These are phyloP conservation scores for Entomortierella beljakovae DNA, from an alignment of 192 early-diverging fungal species.

Conservation along the genomic window DNA sequence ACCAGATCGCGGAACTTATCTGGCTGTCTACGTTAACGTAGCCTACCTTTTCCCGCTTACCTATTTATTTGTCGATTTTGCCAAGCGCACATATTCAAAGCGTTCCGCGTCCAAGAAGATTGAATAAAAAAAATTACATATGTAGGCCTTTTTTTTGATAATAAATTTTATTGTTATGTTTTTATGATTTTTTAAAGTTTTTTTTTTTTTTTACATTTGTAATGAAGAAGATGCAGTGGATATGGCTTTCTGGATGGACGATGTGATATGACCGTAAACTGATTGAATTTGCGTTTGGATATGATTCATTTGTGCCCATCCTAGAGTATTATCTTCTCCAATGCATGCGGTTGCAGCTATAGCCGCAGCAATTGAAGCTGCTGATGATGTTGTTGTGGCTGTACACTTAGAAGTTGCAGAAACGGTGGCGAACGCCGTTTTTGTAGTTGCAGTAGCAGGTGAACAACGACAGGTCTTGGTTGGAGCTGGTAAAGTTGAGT, in stretches of 20 bases:
- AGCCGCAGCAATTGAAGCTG: not conserved
- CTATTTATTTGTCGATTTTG: conserved; percentile 85
- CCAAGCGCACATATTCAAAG: conserved; percentile 74
- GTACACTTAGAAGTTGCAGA: conserved; percentile 8
- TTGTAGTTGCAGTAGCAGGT: conserved; percentile 3
- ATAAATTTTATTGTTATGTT: too few relatives aligned
- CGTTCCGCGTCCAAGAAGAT: conserved; percentile 47
- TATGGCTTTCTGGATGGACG: conserved; percentile 9
- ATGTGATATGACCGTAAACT: conserved; percentile 1
- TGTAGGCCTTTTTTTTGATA: too few relatives aligned
- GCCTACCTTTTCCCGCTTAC: conserved; percentile 81
- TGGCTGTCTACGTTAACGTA: conserved; percentile 71
- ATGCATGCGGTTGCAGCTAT: not conserved
- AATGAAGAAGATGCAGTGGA: not conserved
- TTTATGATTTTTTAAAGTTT: too few relatives aligned
- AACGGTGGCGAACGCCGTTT: conserved; percentile 8
- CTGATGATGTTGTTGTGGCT: not conserved
- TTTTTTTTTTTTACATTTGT: not conserved
- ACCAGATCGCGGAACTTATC: conserved; percentile 58
- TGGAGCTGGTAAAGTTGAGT: not conserved
- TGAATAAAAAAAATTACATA: conserved; percentile 8
- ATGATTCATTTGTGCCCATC: conserved; percentile 6
- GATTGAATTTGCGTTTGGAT: conserved; percentile 7
- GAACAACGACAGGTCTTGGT: not conserved
- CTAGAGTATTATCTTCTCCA: not conserved